Evolutionary conservation across 805 yeast species (phyloP), one percentile per base, ranked within the genome.

Genomic region (Wickerhamomyces bovis): DNA sequence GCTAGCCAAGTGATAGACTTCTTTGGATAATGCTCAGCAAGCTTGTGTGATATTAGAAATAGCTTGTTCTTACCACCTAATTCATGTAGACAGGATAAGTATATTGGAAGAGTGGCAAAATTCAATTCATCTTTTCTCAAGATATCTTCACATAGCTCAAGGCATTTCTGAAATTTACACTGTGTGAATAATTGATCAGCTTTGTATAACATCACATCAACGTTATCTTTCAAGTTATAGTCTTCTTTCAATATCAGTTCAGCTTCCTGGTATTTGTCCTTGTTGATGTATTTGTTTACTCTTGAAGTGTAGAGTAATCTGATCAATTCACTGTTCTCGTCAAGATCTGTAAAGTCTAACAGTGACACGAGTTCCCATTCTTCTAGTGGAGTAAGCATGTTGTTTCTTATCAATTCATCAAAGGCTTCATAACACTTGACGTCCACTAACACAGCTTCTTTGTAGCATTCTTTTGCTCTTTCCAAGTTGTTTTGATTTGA

Each of bases 391-490:
- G 94, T 77, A 66, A 92, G 68, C 56, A 89, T 73, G 58, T 83
- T 83, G 54, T 85, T 84, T 39, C 76, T 68, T 2, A 86, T 75
- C 43, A 92, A 73, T 60, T 85, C 89, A 56, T 86, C 79, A 62
- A 89, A 89, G 0, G 98, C 97, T 55, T 92, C 99, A 63, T 72
- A 92, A 65, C 97, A 94, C 63, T 89, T 88, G 8, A 86, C 89
- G 64, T 92, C 98, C 2, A 87, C 88, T 53, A 78, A 55, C 0
- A 90, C 81, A 1, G 98, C 97, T 58, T 89, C 96, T 58, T 81
- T 80, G 57, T 81, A 89, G 44, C 94, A 84, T 45, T 85, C 89
- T 57, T 86, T 89, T 0, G 98, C 98, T 51, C 77, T 73, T 19
- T 85, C 94, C 57, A 87, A 83, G 64, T 87, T 87, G 62, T 87